Evolutionary conservation across 371 early-diverging fungal genomes (phyloP).

Genomic region (Mucor plumbeus): DNA sequence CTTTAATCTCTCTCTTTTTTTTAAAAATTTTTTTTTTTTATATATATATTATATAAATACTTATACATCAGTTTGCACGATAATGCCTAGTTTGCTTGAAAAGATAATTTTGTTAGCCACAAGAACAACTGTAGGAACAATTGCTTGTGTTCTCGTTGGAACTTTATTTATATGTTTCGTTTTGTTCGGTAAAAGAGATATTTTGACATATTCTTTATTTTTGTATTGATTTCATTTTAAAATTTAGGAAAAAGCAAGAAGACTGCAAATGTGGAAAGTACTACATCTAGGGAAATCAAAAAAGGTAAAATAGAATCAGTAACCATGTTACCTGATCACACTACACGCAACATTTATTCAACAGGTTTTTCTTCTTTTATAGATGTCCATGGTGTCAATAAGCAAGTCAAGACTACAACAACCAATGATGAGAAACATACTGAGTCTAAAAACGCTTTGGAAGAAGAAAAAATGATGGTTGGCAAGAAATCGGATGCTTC

Average conservation of each 20-base stretch:
- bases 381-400: neutral
- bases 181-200: slow-evolving; percentile 1
- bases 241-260: neutral
- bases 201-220: neutral
- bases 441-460: neutral
- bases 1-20: neutral
- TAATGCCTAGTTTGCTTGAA: neutral
- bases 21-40: too few relatives aligned
- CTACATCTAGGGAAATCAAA: slow-evolving; percentile 4
- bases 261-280: neutral
- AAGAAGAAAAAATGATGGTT: neutral
- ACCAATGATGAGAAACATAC: neutral
- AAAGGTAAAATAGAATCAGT: neutral
- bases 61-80: neutral
- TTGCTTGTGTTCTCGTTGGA: neutral
- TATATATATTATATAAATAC: too few relatives aligned
- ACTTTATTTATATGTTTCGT: neutral
- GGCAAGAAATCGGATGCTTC: slow-evolving; percentile 7
- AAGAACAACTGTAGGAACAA: neutral
- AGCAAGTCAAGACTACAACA: neutral
- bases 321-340: too few relatives aligned
- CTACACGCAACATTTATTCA: neutral
- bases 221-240: neutral
- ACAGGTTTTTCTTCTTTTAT: neutral
- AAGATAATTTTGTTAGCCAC: neutral